Evolutionary conservation across 176 grass and related monocot genomes (phyloP).

Genomic region (Otatea glauca): DNA sequence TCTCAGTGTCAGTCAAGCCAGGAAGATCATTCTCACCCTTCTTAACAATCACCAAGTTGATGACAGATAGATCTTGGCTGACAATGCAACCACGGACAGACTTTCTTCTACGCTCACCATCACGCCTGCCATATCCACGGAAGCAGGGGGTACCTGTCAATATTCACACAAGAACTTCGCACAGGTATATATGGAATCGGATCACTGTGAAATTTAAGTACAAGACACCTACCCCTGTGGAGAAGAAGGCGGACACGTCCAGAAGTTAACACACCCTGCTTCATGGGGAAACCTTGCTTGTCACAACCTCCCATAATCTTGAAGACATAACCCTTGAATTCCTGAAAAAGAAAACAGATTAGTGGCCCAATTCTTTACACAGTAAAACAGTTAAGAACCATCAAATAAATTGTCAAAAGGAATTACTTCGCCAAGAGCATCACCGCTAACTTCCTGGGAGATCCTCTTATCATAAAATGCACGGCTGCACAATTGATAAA

Average conservation of each 20-base stretch:
- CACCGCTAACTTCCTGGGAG: constrained; percentile 80
- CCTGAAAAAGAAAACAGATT: constrained; percentile 44
- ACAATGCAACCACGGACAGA: constrained; percentile 93
- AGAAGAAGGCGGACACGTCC: constrained; percentile 82
- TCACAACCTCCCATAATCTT: constrained; percentile 96
- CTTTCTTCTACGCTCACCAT: constrained; percentile 87
- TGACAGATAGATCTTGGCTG: constrained; percentile 77
- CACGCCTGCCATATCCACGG: constrained; percentile 76
- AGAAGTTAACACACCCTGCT: constrained; percentile 74
- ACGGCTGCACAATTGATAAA: constrained; percentile 45
- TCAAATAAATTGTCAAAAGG: background rate
- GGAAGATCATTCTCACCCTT: constrained; percentile 92
- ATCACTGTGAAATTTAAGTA: background rate
- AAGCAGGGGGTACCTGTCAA: constrained; percentile 76
- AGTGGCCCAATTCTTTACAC: background rate
- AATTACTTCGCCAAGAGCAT: constrained; percentile 76
- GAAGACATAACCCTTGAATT: constrained; percentile 93
- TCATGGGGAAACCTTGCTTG: constrained; percentile 94
- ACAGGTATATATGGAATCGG: background rate
- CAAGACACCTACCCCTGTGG: constrained; percentile 60
- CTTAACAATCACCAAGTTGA: constrained; percentile 90
- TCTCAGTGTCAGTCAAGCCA: constrained; percentile 78
- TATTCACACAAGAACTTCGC: background rate
- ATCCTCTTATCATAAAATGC: constrained; percentile 84
- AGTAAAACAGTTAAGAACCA: background rate